These are phyloP conservation scores for Aechmea fasciata DNA, from an alignment of 176 grass and related monocot genomes.

Conservation along the genomic window DNA sequence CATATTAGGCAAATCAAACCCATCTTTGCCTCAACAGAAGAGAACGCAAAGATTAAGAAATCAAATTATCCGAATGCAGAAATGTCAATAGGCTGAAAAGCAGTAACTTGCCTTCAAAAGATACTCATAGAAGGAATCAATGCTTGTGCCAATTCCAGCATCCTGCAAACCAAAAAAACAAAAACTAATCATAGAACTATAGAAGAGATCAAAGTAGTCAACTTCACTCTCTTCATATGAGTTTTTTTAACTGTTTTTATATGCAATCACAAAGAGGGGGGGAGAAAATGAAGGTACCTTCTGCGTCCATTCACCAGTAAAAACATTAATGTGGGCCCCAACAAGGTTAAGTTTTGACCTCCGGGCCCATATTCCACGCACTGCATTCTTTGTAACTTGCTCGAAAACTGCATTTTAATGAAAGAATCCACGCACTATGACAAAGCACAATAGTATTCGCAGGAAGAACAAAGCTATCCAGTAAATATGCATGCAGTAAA, in stretches of 20 bases:
- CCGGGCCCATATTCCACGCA: constrained; percentile 84
- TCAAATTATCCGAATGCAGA: not conserved
- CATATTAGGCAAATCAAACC: no score
- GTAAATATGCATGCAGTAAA: no score
- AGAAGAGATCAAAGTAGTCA: not conserved
- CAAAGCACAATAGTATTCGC: not conserved
- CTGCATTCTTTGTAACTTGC: constrained; percentile 83
- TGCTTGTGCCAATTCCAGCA: constrained; percentile 96
- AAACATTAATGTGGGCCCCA: constrained; percentile 97
- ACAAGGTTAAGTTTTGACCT: constrained; percentile 90
- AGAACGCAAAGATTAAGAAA: not conserved
- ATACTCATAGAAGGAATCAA: constrained; percentile 97
- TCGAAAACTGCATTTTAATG: constrained; percentile 68
- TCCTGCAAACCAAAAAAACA: constrained; percentile 33
- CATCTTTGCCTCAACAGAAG: not conserved
- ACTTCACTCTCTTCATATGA: not conserved
- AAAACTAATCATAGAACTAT: not conserved
- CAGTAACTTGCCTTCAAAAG: constrained; percentile 65
- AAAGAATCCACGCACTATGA: not conserved
- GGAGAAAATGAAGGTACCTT: constrained; percentile 38
- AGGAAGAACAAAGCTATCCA: not conserved
- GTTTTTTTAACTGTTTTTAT: not conserved
- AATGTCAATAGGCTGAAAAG: not conserved
- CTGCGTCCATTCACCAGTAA: constrained; percentile 97
- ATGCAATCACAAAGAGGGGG: not conserved